Evolutionary conservation across 768 basidiomycete species (phyloP), one percentile per base, ranked within the genome.

Genomic region (Boletus sensibilis): DNA sequence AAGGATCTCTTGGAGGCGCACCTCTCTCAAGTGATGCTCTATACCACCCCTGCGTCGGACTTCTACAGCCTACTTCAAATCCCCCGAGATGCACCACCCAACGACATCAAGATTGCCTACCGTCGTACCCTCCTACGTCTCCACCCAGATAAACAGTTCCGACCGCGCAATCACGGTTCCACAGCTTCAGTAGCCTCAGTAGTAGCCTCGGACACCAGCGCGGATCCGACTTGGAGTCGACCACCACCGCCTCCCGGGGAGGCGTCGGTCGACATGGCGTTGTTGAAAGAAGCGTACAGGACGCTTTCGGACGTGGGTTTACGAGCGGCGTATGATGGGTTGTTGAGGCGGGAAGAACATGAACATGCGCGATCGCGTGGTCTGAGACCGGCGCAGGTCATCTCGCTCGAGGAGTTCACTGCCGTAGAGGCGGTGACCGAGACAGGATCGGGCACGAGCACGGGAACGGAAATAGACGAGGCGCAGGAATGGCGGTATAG

Each of bases 321-420:
- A 11, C 82, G 90, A 1, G 68, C 72, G 18, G 66, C 69, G 53
- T 86, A 90, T 60, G 86, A 92, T 53, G 59, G 56, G 13, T 45
- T 54, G 27, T 47, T 63, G 42, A 56, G 37, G 35, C 51, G 50
- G 23, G 52, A 55, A n/a, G n/a, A n/a, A n/a, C n/a, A n/a, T n/a
- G 58, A 46, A 46, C 29, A 53, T 4, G 56, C 23, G 10, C 49
- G 41, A 14, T 59, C 59, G n/a, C 58, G 55, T 25, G 77, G 74
- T 3, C 83, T 85, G 9, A 77, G 92, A 50, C 90, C 92, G 5
- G 90, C 92, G 0, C 86, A 92, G 58, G 73, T 90, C 18, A 73
- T 93, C 37, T 93, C 92, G 3, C 75, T 94, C 38, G 88, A 89
- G 44, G 89, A 91, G 1, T 92, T 91, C 60, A 54, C 43, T 9